These are phyloP conservation scores for Mesembryanthemum crystallinum DNA, from an alignment of 148 eudicot species.

Conservation along the genomic window DNA sequence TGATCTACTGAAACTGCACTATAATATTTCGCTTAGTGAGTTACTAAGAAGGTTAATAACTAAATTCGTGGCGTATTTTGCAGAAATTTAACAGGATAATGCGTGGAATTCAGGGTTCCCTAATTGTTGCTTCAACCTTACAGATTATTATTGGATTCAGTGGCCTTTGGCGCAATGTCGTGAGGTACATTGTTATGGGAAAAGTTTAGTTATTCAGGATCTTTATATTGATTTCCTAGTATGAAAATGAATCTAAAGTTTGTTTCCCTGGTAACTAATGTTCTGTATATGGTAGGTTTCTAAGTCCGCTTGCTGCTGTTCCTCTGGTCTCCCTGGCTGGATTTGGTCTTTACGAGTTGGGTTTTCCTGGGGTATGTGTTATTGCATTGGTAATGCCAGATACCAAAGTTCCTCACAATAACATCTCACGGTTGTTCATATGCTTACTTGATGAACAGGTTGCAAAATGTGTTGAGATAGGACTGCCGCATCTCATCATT, in stretches of 20 bases:
- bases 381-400: background rate
- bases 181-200: slow-evolving; percentile 42
- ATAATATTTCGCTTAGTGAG: background rate
- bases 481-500: slow-evolving; percentile 67
- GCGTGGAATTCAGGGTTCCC: slow-evolving; percentile 87
- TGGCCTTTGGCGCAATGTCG: slow-evolving; percentile 86
- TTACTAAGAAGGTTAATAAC: background rate
- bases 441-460: slow-evolving; percentile 39
- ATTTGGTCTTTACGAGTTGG: slow-evolving; percentile 75
- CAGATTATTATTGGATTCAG: slow-evolving; percentile 91
- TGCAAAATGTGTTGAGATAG: slow-evolving; percentile 73
- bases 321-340: slow-evolving; percentile 82
- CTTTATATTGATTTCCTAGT: background rate
- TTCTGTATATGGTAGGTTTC: slow-evolving; percentile 42
- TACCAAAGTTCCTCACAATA: background rate
- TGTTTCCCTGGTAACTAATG: background rate
- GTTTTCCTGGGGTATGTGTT: slow-evolving; percentile 81
- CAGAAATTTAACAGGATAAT: slow-evolving; percentile 74
- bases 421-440: background rate
- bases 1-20: background rate
- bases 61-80: background rate
- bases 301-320: slow-evolving; percentile 78
- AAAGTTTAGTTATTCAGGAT: background rate
- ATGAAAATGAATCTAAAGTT: background rate
- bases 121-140: slow-evolving; percentile 78